A percentile compares a stretch with the other conserved stretches of the same genome.
phyloP scores from a whole-genome alignment of 495 filamentous ascomycete genomes.

The Penicillium ucsense region DNA sequence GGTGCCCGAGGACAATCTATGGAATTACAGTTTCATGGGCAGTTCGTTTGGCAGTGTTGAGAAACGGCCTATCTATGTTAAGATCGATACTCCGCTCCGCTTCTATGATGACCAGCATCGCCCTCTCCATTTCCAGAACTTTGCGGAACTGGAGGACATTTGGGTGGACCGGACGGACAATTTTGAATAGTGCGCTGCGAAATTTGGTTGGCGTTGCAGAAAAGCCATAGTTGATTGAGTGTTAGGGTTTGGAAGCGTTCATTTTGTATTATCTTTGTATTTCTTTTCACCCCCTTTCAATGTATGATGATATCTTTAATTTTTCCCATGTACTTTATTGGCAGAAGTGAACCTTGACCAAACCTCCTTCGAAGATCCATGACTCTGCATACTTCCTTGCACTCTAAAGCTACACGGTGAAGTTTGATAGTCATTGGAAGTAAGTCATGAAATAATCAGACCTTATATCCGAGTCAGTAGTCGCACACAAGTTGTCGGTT shows the following conservation, averaged over 20 bases:
- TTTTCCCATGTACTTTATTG: conserved; percentile 10
- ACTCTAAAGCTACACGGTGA: no score
- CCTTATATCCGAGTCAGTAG: no score
- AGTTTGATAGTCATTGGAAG: no score
- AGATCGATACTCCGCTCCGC: conserved; percentile 77
- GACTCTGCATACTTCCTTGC: no score
- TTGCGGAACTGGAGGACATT: conserved; percentile 83
- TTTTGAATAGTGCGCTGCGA: conserved; percentile 50
- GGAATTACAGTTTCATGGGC: conserved; percentile 99
- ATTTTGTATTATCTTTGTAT: conserved; percentile 9
- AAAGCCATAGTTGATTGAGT: conserved; percentile 7
- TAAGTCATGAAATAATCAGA: no score
- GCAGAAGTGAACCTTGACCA: no score
- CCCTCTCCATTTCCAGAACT: conserved; percentile 88
- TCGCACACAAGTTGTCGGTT: no score
- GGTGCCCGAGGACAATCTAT: conserved; percentile 80
- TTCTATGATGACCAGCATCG: conserved; percentile 95
- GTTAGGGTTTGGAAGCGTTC: conserved; percentile 7
- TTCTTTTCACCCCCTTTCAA: conserved; percentile 2
- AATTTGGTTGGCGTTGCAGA: conserved; percentile 15
- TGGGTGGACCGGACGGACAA: conserved; percentile 82
- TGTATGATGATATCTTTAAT: conserved; percentile 21
- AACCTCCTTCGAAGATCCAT: no score
- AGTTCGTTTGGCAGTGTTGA: conserved; percentile 76
- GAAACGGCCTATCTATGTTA: conserved; percentile 83